Percentiles rank a stretch among this genome's conserved stretches.
phyloP scores from a whole-genome alignment of 1,284 basidiomycete genomes.

The Moesziomyces aphidis region DNA sequence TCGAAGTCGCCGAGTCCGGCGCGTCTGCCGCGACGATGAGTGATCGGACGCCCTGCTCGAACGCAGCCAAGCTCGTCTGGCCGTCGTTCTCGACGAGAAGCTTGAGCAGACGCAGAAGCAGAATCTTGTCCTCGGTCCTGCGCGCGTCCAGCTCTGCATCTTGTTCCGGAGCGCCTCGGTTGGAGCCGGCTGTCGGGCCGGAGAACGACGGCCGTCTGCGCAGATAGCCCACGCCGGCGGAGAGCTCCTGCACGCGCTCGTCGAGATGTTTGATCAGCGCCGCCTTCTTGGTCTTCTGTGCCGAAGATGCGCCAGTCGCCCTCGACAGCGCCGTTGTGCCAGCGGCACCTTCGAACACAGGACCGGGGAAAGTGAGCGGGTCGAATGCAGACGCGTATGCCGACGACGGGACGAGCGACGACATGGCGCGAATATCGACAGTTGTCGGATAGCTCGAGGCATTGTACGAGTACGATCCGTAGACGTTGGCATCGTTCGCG shows the following conservation, averaged over 20 bases:
- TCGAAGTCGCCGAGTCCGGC: constrained; percentile 20
- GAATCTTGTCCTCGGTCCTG: constrained; percentile 59
- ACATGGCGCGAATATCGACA: constrained; percentile 47
- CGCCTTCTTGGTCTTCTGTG: constrained; percentile 59
- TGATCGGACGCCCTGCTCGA: constrained; percentile 43
- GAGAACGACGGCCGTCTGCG: constrained; percentile 48
- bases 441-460: constrained; percentile 36
- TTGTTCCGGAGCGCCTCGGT: constrained; percentile 12
- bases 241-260: constrained; percentile 57
- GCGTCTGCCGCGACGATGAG: constrained; percentile 32
- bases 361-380: constrained; percentile 60
- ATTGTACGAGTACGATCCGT: constrained; percentile 48
- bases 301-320: constrained; percentile 41
- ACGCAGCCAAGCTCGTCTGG: constrained; percentile 43
- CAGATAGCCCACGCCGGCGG: constrained; percentile 60
- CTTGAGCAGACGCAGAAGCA: constrained; percentile 57
- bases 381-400: constrained; percentile 60
- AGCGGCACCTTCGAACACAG: constrained; percentile 54
- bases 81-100: constrained; percentile 64
- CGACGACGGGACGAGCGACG: constrained; percentile 49
- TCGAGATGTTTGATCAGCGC: constrained; percentile 56
- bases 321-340: constrained; percentile 51
- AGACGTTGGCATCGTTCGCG: constrained; percentile 6
- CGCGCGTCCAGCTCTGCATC: constrained; percentile 50
- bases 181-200: constrained; percentile 11